phyloP scores from a whole-genome alignment of 2,329 filamentous ascomycete species.

The Talaromyces sp. region DNA sequence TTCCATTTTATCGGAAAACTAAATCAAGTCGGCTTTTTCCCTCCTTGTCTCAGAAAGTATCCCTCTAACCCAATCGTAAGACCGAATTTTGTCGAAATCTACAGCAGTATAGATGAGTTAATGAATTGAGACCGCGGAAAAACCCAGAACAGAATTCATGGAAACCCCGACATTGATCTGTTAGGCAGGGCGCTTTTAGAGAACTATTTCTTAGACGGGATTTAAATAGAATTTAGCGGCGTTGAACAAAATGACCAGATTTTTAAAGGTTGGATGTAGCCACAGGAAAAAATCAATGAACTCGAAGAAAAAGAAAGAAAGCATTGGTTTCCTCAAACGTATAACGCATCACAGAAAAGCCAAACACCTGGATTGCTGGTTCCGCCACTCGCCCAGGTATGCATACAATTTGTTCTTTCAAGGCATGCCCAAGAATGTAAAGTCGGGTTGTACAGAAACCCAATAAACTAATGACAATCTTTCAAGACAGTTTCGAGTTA shows the following conservation, averaged over 20 bases:
- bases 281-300: not conserved
- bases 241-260: not conserved
- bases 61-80: too few species aligned
- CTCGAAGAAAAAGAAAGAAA: not conserved
- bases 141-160: too few species aligned
- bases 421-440: not conserved
- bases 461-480: not conserved
- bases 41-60: too few species aligned
- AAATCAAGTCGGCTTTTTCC: too few species aligned
- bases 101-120: too few species aligned
- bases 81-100: too few species aligned
- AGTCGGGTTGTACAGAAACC: not conserved
- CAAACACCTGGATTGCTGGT: not conserved
- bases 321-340: not conserved
- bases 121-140: too few species aligned
- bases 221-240: not conserved
- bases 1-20: too few species aligned
- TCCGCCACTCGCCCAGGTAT: not conserved
- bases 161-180: not conserved
- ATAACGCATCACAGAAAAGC: not conserved
- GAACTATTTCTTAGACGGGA: not conserved
- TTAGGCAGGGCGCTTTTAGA: not conserved
- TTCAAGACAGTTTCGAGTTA: not conserved
- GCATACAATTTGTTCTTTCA: not conserved
- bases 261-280: not conserved